Evolutionary conservation across 2,329 filamentous ascomycete species (phyloP).

Genomic region (Monosporascus sp.): DNA sequence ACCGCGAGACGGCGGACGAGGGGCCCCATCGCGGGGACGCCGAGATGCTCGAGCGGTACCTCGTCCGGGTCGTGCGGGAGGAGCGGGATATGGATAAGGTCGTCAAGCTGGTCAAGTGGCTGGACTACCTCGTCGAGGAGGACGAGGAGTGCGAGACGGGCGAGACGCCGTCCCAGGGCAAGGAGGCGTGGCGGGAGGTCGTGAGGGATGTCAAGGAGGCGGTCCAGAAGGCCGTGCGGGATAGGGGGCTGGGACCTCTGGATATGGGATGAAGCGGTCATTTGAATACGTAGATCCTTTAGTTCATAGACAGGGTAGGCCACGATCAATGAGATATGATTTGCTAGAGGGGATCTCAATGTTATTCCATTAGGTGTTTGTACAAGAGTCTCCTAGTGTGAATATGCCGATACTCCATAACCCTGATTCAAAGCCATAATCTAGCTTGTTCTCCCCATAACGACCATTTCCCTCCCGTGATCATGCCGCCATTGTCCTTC

Average conservation of each 20-base stretch:
- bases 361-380: background rate
- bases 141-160: conserved; percentile 27
- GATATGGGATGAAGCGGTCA: conserved; percentile 34
- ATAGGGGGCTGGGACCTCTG: conserved; percentile 53
- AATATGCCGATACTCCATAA: background rate
- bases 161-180: conserved; percentile 21
- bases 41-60: conserved; percentile 66
- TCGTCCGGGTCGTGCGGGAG: conserved; percentile 65
- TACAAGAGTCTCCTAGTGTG: background rate
- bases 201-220: conserved; percentile 40
- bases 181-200: conserved; percentile 42
- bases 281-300: background rate
- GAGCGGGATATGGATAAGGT: conserved; percentile 78
- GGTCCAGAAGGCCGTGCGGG: conserved; percentile 50
- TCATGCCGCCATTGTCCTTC: background rate
- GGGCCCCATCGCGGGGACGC: conserved; percentile 80
- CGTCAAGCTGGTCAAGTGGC: conserved; percentile 64
- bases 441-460: background rate
- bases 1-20: conserved; percentile 62
- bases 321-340: too few species aligned
- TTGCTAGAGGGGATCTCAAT: too few species aligned
- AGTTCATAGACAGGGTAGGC: too few species aligned
- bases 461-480: background rate
- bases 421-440: background rate
- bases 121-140: conserved; percentile 51